Evolutionary conservation across 805 yeast genomes (phyloP).

Genomic region (Peterozyma xylosa): DNA sequence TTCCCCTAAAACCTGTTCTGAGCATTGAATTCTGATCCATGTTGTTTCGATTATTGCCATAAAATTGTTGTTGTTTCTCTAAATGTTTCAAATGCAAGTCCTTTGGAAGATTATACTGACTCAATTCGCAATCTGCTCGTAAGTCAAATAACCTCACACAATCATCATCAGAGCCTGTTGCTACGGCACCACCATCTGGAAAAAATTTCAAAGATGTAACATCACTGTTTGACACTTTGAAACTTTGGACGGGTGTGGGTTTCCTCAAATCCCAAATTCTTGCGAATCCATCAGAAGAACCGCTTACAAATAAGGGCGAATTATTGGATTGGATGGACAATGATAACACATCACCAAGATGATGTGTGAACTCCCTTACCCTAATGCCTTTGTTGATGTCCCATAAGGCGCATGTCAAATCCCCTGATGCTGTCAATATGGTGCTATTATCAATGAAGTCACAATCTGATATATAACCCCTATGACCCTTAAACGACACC

Average conservation of each 20-base stretch:
- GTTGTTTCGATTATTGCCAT: neutral
- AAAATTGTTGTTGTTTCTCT: conserved; percentile 9
- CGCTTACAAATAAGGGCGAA: conserved; percentile 40
- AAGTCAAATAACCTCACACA: conserved; percentile 62
- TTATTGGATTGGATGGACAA: conserved; percentile 23
- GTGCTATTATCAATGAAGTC: conserved; percentile 53
- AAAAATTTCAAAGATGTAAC: conserved; percentile 55
- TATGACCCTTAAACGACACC: conserved; percentile 65
- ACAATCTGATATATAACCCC: conserved; percentile 72
- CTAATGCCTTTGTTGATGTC: conserved; percentile 57
- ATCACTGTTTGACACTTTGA: conserved; percentile 51
- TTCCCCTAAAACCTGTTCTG: neutral
- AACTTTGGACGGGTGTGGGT: conserved; percentile 29
- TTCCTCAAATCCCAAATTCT: conserved; percentile 60
- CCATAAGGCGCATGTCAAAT: conserved; percentile 75
- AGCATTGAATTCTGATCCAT: neutral
- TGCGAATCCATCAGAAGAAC: conserved; percentile 63
- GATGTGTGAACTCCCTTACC: conserved; percentile 51
- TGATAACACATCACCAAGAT: conserved; percentile 64
- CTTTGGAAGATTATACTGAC: conserved; percentile 30
- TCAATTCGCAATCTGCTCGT: conserved; percentile 66
- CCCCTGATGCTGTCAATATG: conserved; percentile 73
- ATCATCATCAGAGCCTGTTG: conserved; percentile 78
- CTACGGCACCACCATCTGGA: conserved; percentile 65
- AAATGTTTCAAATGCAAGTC: conserved; percentile 8